These are phyloP conservation scores for Taphrina wiesneri DNA, from an alignment of 1,139 yeast species.

Conservation along the genomic window DNA sequence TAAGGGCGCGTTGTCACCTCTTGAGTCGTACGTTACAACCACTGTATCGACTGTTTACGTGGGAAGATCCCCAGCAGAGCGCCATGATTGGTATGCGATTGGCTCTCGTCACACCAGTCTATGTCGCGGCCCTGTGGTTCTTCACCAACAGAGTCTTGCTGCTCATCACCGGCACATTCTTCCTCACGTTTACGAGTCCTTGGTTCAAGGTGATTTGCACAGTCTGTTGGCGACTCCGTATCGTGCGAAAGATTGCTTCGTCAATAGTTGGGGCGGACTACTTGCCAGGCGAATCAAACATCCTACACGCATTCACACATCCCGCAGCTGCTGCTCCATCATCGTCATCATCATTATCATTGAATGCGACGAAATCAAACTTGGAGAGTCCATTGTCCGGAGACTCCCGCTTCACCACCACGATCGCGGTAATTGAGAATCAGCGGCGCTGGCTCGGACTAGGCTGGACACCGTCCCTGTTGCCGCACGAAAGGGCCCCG, in stretches of 20 bases:
- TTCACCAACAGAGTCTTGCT: slow-evolving; percentile 15
- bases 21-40: slow-evolving; percentile 22
- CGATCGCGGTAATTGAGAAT: slow-evolving; percentile 77
- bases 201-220: slow-evolving; percentile 30
- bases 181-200: slow-evolving; percentile 32
- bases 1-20: slow-evolving; percentile 25
- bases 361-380: not conserved
- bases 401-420: slow-evolving; percentile 64
- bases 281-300: slow-evolving; percentile 26
- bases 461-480: slow-evolving; percentile 92
- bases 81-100: slow-evolving; percentile 23
- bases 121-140: slow-evolving; percentile 21
- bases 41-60: slow-evolving; percentile 1
- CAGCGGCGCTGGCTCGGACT: slow-evolving; percentile 97
- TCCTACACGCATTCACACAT: slow-evolving; percentile 15
- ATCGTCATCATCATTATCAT: not conserved
- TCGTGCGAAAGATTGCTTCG: slow-evolving; percentile 27
- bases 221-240: slow-evolving; percentile 33
- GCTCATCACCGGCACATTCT: slow-evolving; percentile 16
- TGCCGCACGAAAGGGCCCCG: slow-evolving; percentile 89
- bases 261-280: slow-evolving; percentile 21
- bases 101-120: slow-evolving; percentile 18
- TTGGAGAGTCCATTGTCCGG: slow-evolving; percentile 52
- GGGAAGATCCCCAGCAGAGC: slow-evolving; percentile 23
- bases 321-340: no score